Evolutionary conservation across 208 protist species (phyloP).

Genomic region (Histomonas meleagridis): DNA sequence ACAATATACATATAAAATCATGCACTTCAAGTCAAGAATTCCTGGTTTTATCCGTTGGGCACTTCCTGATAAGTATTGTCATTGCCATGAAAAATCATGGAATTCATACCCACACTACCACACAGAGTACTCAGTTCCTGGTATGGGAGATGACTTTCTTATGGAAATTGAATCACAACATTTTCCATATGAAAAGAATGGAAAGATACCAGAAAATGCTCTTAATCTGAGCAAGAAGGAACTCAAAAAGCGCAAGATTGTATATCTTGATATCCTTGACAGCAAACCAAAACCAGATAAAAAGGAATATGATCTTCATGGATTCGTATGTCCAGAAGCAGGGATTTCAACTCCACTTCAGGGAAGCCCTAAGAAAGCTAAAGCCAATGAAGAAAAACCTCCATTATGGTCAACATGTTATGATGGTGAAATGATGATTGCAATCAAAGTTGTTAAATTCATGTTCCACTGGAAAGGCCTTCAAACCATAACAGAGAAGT

Average conservation of each 20-base stretch:
- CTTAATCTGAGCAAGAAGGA: neutral
- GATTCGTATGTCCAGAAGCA: neutral
- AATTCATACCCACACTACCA: neutral
- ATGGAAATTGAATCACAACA: neutral
- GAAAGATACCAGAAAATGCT: neutral
- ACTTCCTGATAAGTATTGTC: neutral
- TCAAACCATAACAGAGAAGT: neutral
- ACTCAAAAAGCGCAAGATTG: neutral
- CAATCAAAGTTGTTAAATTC: neutral
- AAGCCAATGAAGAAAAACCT: neutral
- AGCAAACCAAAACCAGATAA: neutral
- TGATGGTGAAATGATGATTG: neutral
- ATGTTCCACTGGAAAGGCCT: neutral
- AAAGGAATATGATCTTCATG: neutral
- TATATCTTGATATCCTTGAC: neutral
- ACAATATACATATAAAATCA: neutral
- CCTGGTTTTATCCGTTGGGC: neutral
- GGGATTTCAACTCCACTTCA: neutral
- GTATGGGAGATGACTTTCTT: neutral
- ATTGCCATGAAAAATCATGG: neutral
- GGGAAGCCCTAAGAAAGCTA: no score
- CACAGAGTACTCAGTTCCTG: neutral
- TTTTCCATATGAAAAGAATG: neutral
- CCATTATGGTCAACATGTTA: neutral
- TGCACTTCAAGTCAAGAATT: neutral